A percentile compares a stretch with the other conserved stretches of the same genome.
These are phyloP conservation scores for Nepenthes alata DNA, from an alignment of 179 eudicot genomes.

Conservation along the genomic window DNA sequence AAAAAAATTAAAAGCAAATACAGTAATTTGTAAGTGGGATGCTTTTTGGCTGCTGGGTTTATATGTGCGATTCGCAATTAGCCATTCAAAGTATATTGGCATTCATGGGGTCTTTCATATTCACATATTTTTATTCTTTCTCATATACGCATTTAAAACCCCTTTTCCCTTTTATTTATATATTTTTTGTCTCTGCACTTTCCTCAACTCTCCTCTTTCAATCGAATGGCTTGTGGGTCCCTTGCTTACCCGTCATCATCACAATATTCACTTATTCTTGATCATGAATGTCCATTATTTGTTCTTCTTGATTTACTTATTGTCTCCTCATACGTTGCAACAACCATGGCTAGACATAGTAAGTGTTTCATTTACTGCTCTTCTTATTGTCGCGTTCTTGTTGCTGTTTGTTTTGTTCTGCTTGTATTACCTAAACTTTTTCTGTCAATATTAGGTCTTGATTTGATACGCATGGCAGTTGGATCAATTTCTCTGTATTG, in stretches of 20 bases:
- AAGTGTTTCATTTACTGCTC: constrained; percentile 8
- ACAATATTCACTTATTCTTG: constrained; percentile 19
- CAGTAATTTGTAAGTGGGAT: constrained; percentile 62
- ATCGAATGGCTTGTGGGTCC: constrained; percentile 44
- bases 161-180: constrained; percentile 9
- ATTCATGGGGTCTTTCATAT: too few species aligned
- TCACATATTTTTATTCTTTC: too few species aligned
- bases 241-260: constrained; percentile 28
- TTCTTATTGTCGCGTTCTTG: background rate
- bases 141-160: constrained; percentile 14
- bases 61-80: too few species aligned
- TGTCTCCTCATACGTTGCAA: constrained; percentile 23
- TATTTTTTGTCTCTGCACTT: constrained; percentile 1
- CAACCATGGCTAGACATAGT: constrained; percentile 37
- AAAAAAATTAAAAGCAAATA: constrained; percentile 10
- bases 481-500: too few species aligned
- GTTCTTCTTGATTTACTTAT: constrained; percentile 21
- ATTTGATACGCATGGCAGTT: too few species aligned
- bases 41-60: constrained; percentile 19
- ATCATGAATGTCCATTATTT: constrained; percentile 29
- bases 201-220: background rate
- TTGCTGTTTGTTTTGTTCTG: constrained; percentile 1
- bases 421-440: background rate
- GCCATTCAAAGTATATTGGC: too few species aligned
- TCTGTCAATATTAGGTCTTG: too few species aligned